Base-by-base conservation (phyloP, 306 rosid species). In the Ochetophila trinervis region DNA sequence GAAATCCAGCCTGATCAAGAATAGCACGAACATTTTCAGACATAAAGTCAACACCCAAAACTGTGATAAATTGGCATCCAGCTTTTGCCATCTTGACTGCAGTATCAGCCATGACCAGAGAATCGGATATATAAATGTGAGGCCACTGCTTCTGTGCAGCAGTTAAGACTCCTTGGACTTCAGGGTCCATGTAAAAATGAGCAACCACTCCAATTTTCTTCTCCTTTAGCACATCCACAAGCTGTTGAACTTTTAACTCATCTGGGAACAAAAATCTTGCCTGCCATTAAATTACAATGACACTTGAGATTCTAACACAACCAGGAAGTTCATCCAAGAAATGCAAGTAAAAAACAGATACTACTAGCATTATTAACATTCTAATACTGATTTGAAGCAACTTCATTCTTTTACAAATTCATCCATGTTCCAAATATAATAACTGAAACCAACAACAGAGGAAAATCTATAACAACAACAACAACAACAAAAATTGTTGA, bases 161-260 rank as follows among this genome's bases (percentile, higher is more conserved):
- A 54, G 94, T 90, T 74, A 90, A 75, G 64, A 93, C 63, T 56
- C 99, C 99, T 71, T 93, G 99, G 8, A 93, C 95, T 76, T 93
- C 96, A 52, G 99, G 99, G 76, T 93, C 99, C 99, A 93, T 93
- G 87, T 90, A 93, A 75, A 93, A 93, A 71, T 93, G 97, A 36
- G 99, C 99, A 81, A 86, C 99, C 60, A 93, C 74, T 47, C 99
- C 99, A 67, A 93, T 93, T 71, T 81, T 88, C 83, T 93, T 93
- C 80, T 88, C 96, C 80, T 71, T 84, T 19, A 93, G 76, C 81
- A 82, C 82, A 48, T 69, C 63, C 40, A 88, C 86, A 60, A 93
- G 91, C 56, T 87, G 94, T 68, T 71, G 54, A 66, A 90, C 93
- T 53, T 74, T 85, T 12, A 30, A 48, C 70, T 81, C 87, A 68